phyloP scores from a whole-genome alignment of 306 rosid genomes.

The Pyrus communis region DNA sequence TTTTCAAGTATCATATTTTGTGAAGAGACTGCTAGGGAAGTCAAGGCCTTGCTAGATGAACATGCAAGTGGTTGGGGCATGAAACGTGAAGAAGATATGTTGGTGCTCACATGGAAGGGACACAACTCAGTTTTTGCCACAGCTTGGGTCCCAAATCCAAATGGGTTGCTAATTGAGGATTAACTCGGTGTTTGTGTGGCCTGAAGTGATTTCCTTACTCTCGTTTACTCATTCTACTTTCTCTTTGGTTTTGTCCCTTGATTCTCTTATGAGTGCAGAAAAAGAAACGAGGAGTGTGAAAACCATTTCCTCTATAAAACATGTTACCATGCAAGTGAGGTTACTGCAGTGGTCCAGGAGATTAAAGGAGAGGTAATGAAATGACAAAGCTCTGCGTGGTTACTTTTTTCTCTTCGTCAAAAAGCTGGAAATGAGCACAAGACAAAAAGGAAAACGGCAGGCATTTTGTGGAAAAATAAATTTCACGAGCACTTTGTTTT shows the following conservation, averaged over 20 bases:
- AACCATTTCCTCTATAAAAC: too few species aligned
- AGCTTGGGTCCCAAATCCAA: slow-evolving; percentile 57
- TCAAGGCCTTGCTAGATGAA: slow-evolving; percentile 73
- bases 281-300: too few species aligned
- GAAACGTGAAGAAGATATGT: slow-evolving; percentile 79
- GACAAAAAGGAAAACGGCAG: slow-evolving; percentile 32
- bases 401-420: slow-evolving; percentile 16
- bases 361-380: slow-evolving; percentile 2
- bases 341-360: slow-evolving; percentile 22
- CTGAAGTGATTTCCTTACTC: neutral
- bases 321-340: neutral
- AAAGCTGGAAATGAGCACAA: slow-evolving; percentile 22
- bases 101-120: slow-evolving; percentile 95
- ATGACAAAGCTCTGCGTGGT: neutral
- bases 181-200: neutral
- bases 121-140: slow-evolving; percentile 83
- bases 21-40: slow-evolving; percentile 61
- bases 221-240: neutral
- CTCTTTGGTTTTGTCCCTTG: neutral
- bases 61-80: slow-evolving; percentile 99
- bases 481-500: slow-evolving; percentile 18
- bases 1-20: slow-evolving; percentile 45
- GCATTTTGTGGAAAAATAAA: slow-evolving; percentile 21
- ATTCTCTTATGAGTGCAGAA: too few species aligned
- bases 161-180: slow-evolving; percentile 27